These are phyloP conservation scores for Nakaseomyces glabratus DNA, from an alignment of 1,139 yeast species.

Conservation along the genomic window DNA sequence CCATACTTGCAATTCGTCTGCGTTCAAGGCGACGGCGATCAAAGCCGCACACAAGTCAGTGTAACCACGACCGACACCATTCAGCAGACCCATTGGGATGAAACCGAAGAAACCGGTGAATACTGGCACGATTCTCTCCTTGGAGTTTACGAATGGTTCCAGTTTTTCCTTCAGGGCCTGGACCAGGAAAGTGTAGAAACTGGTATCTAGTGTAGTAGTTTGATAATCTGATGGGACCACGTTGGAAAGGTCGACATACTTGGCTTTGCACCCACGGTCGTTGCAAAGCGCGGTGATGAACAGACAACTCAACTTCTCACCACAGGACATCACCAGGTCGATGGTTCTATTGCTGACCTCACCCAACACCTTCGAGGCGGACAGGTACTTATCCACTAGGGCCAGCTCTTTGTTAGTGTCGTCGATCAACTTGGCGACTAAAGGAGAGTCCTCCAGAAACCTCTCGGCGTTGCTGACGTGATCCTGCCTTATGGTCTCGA, in stretches of 20 bases:
- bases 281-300: constrained; percentile 80
- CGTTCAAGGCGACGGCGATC: constrained; percentile 83
- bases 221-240: constrained; percentile 56
- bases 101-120: constrained; percentile 92
- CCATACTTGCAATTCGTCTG: constrained; percentile 96
- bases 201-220: constrained; percentile 49
- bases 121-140: constrained; percentile 55
- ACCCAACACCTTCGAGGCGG: constrained; percentile 85
- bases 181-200: constrained; percentile 59
- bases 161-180: constrained; percentile 51
- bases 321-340: constrained; percentile 85
- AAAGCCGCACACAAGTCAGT: constrained; percentile 97
- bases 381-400: constrained; percentile 57
- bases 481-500: constrained; percentile 63
- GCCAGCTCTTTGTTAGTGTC: constrained; percentile 60
- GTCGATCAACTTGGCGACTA: constrained; percentile 42
- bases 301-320: constrained; percentile 85
- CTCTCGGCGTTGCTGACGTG: constrained; percentile 66
- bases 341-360: constrained; percentile 83
- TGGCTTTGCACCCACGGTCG: constrained; percentile 68
- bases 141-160: constrained; percentile 27
- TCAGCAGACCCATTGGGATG: constrained; percentile 87
- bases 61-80: constrained; percentile 93
- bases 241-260: constrained; percentile 69
- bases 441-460: constrained; percentile 38